Percentiles rank a stretch among this genome's conserved stretches.
These are phyloP conservation scores for Fragaria nilgerrensis DNA, from an alignment of 306 rosid species.

Conservation along the genomic window DNA sequence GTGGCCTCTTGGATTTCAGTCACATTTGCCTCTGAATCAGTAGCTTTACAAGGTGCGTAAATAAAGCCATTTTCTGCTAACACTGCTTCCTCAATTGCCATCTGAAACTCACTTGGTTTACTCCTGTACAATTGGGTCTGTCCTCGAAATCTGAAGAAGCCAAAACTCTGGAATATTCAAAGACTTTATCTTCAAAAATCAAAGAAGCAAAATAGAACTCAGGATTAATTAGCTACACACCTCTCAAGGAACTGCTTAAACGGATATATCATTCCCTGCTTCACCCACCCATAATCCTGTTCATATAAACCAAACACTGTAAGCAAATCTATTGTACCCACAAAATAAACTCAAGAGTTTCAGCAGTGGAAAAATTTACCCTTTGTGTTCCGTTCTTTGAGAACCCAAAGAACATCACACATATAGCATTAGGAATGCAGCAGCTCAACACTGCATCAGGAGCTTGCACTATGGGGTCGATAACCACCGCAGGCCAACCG, in stretches of 20 bases:
- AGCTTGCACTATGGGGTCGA: conserved; percentile 83
- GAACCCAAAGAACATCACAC: conserved; percentile 93
- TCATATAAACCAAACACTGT: conserved; percentile 17
- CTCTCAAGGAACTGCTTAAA: conserved; percentile 71
- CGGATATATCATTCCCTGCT: conserved; percentile 89
- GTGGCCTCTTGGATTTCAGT: conserved; percentile 36
- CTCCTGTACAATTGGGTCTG: conserved; percentile 91
- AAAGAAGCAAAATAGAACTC: conserved; percentile 11
- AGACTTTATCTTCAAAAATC: conserved; percentile 4
- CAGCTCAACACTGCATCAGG: conserved; percentile 72
- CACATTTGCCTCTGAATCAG: conserved; percentile 35
- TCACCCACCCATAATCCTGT: conserved; percentile 98
- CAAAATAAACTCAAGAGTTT: background rate
- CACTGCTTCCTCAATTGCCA: conserved; percentile 95
- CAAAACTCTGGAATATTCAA: conserved; percentile 13
- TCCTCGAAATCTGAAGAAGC: conserved; percentile 69
- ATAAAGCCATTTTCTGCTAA: conserved; percentile 68
- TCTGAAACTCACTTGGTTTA: conserved; percentile 77
- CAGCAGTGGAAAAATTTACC: conserved; percentile 33
- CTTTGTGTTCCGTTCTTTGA: conserved; percentile 85
- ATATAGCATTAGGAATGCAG: conserved; percentile 65
- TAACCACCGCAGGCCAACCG: conserved; percentile 98
- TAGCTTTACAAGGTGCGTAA: conserved; percentile 43
- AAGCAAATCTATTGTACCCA: conserved; percentile 8
- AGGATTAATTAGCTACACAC: conserved; percentile 38